Evolutionary conservation across 129 eudicot genomes (phyloP), one percentile per base, ranked within the genome.

Genomic region (Pittosporum tobira): DNA sequence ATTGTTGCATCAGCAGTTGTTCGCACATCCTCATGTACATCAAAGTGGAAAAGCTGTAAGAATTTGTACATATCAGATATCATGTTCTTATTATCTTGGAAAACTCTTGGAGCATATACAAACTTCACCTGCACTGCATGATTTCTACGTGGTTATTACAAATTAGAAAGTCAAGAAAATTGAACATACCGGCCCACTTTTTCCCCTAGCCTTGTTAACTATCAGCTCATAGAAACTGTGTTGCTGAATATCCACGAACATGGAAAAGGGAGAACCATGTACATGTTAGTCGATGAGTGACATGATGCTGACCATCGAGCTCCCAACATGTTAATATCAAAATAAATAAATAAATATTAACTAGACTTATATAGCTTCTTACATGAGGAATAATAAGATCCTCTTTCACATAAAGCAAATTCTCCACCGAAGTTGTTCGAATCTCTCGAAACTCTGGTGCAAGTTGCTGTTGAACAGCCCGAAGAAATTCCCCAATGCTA

Each of bases 351-450:
- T 1, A 20, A n/a, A 40, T 37, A 27, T 13, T 9, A 11, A 66
- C 24, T 53, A 11, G 21, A 28, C 15, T 31, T 20, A 28, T 25
- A 1, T 34, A 50, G 51, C 49, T 45, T 58, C 82, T 69, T 80
- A 86, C 98, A 78, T 91, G 98, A 65, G 98, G 98, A 68, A 91
- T 86, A 54, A 86, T 91, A 47, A 91, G 98, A 81, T 91, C 98
- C 73, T 91, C 96, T 74, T 91, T 86, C 46, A 91, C 96, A 73
- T 91, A 91, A 22, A 91, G 78, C 62, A 91, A 76, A 69, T 91
- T 91, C 68, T 91, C 96, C 65, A 91, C 96, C 34, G 99, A 91
- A 63, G 99, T 48, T 20, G 99, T 91, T 61, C 99, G 87, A 56
- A 91, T 83, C 84, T 91, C 99, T 64, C 99, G 72, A 71, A 91